phyloP scores from a whole-genome alignment of 768 basidiomycete genomes.

The Serendipita vermifera region DNA sequence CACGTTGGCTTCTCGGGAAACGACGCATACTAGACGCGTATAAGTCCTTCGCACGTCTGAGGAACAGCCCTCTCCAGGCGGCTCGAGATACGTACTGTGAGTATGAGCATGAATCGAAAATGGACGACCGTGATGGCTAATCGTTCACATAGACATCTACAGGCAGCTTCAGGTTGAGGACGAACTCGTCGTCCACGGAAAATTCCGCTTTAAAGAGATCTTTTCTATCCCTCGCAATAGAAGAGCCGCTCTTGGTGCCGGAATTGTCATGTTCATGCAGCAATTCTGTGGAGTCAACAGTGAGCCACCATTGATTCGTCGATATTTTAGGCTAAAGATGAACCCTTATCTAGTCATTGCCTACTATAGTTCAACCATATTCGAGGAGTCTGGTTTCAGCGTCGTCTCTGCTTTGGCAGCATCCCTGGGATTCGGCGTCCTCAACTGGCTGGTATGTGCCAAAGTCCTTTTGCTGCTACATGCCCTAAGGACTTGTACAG shows the following conservation, averaged over 20 bases:
- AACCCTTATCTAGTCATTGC: slow-evolving; percentile 30
- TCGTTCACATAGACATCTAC: slow-evolving; percentile 40
- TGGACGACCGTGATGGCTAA: background rate
- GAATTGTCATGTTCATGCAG: slow-evolving; percentile 63
- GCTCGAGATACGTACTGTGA: slow-evolving; percentile 62
- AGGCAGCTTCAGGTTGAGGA: slow-evolving; percentile 50
- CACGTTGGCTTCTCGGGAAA: slow-evolving; percentile 77
- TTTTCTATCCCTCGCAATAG: slow-evolving; percentile 66
- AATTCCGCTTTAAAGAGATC: slow-evolving; percentile 49
- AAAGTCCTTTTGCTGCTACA: too few relatives aligned
- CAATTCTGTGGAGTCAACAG: slow-evolving; percentile 44
- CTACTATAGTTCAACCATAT: slow-evolving; percentile 73
- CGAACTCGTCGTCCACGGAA: slow-evolving; percentile 36
- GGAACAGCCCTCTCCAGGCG: slow-evolving; percentile 58
- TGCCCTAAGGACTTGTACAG: too few relatives aligned
- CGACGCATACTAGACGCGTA: slow-evolving; percentile 58
- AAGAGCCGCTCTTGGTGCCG: slow-evolving; percentile 46
- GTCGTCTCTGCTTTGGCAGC: slow-evolving; percentile 45
- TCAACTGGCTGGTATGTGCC: slow-evolving; percentile 53
- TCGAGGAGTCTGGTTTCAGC: slow-evolving; percentile 44
- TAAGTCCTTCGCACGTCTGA: slow-evolving; percentile 45
- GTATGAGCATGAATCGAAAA: slow-evolving; percentile 11
- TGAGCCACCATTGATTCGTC: background rate
- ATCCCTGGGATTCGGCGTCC: slow-evolving; percentile 53
- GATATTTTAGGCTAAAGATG: slow-evolving; percentile 43